These are phyloP conservation scores for Protea cynaroides DNA, from an alignment of 164 flowering plant species.

Conservation along the genomic window DNA sequence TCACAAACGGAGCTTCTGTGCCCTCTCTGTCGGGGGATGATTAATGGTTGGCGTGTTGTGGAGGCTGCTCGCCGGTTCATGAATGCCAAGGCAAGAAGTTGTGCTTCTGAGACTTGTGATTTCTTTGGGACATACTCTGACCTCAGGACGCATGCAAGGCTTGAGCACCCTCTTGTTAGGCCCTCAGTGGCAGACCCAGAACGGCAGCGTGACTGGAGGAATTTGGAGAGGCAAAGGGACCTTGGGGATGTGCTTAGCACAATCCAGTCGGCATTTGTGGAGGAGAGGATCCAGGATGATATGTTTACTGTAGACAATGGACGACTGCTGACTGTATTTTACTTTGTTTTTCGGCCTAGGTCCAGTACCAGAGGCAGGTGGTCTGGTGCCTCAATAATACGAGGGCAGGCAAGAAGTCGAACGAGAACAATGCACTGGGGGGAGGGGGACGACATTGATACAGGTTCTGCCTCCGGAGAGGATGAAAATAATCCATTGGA, in stretches of 20 bases:
- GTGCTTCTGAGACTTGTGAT: slow-evolving; percentile 71
- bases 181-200: slow-evolving; percentile 79
- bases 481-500: slow-evolving; percentile 43
- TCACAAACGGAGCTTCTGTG: slow-evolving; percentile 42
- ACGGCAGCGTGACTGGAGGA: slow-evolving; percentile 70
- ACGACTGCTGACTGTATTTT: slow-evolving; percentile 54
- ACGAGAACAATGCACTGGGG: slow-evolving; percentile 62
- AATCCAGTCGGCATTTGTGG: slow-evolving; percentile 59
- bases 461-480: slow-evolving; percentile 35
- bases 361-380: slow-evolving; percentile 39
- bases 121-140: slow-evolving; percentile 70
- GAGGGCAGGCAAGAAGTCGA: slow-evolving; percentile 43
- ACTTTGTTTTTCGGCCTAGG: slow-evolving; percentile 47
- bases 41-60: slow-evolving; percentile 62
- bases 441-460: slow-evolving; percentile 49
- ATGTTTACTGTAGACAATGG: not conserved
- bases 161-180: slow-evolving; percentile 62
- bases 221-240: slow-evolving; percentile 82
- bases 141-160: slow-evolving; percentile 83
- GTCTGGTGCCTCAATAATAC: slow-evolving; percentile 54
- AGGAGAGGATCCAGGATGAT: slow-evolving; percentile 34
- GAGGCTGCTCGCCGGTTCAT: slow-evolving; percentile 75
- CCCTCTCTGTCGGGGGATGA: slow-evolving; percentile 80
- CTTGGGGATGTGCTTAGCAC: slow-evolving; percentile 83
- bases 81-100: slow-evolving; percentile 71